phyloP scores from a whole-genome alignment of 1,284 basidiomycete genomes.

The Hortiboletus rubellus region DNA sequence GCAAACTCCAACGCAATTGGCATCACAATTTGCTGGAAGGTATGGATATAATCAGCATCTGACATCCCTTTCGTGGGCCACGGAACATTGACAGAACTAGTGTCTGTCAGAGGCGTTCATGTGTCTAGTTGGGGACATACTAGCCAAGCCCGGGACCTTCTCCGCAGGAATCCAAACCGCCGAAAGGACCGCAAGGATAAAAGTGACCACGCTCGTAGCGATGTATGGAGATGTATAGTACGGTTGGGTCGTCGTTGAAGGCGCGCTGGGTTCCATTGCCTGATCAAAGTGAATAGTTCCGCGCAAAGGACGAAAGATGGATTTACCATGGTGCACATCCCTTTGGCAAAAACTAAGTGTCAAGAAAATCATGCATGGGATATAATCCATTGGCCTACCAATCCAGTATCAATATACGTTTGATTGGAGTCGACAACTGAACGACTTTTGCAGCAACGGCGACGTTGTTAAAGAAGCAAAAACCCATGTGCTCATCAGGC shows the following conservation, averaged over 20 bases:
- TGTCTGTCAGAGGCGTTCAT: conserved; percentile 15
- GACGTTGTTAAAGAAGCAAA: conserved; percentile 99
- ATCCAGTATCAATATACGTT: conserved; percentile 89
- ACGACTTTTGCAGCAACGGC: conserved; percentile 87
- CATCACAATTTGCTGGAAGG: conserved; percentile 95
- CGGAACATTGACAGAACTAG: conserved; percentile 91
- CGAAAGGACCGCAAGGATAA: conserved; percentile 92
- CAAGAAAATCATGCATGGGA: conserved; percentile 4
- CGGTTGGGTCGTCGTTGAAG: conserved; percentile 88
- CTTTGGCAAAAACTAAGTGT: conserved; percentile 42
- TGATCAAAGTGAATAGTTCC: conserved; percentile 32
- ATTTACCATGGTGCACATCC: conserved; percentile 94
- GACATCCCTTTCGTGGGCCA: conserved; percentile 90
- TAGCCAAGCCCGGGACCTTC: conserved; percentile 81
- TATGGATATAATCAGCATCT: conserved; percentile 95
- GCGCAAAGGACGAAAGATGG: neutral
- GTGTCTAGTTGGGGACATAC: conserved; percentile 48
- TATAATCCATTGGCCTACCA: conserved; percentile 63
- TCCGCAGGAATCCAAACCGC: conserved; percentile 83
- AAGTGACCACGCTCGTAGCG: conserved; percentile 90
- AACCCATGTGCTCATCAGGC: conserved; percentile 97
- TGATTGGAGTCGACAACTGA: conserved; percentile 66
- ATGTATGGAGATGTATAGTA: conserved; percentile 97
- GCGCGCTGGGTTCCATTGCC: conserved; percentile 97
- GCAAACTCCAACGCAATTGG: conserved; percentile 96